Percentiles rank a stretch among this genome's conserved stretches.
phyloP scores from a whole-genome alignment of 2,329 filamentous ascomycete genomes.

The Fusarium sambucinum region DNA sequence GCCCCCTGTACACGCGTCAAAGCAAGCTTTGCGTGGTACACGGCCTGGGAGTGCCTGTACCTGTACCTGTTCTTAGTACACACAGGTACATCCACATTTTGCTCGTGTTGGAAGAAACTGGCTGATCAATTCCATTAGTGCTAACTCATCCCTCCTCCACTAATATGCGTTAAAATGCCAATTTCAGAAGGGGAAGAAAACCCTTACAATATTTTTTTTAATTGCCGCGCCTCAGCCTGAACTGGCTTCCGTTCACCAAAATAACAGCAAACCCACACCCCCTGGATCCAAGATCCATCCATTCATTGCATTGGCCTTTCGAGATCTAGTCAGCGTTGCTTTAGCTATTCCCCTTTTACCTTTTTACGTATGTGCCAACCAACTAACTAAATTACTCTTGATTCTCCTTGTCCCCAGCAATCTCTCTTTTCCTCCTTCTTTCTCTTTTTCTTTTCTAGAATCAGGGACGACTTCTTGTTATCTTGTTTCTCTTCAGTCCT shows the following conservation, averaged over 20 bases:
- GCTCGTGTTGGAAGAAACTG: conserved; percentile 33
- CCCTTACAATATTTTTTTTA: conserved; percentile 47
- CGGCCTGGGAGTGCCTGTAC: conserved; percentile 35
- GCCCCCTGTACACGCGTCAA: conserved; percentile 45
- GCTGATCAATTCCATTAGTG: conserved; percentile 23
- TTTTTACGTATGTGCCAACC: neutral
- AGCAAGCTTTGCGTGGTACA: conserved; percentile 27
- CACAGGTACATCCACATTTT: conserved; percentile 22
- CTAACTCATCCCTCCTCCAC: conserved; percentile 27
- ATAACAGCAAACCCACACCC: conserved; percentile 31
- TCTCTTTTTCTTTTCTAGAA: conserved; percentile 35
- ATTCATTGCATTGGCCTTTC: conserved; percentile 12
- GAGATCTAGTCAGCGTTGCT: conserved; percentile 27
- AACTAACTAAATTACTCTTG: conserved; percentile 28
- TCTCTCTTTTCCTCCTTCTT: conserved; percentile 8
- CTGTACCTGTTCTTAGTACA: conserved; percentile 2
- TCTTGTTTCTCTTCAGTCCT: conserved; percentile 42
- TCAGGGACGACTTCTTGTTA: conserved; percentile 35
- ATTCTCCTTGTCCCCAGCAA: conserved; percentile 20
- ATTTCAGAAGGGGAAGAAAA: conserved; percentile 46
- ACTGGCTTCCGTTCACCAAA: conserved; percentile 22
- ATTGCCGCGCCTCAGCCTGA: conserved; percentile 50
- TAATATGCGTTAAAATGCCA: conserved; percentile 41
- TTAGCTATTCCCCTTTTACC: conserved; percentile 39
- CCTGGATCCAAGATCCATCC: conserved; percentile 27